Base-by-base conservation (phyloP, 139 green algal genomes). In the Tetraselmis chui region DNA sequence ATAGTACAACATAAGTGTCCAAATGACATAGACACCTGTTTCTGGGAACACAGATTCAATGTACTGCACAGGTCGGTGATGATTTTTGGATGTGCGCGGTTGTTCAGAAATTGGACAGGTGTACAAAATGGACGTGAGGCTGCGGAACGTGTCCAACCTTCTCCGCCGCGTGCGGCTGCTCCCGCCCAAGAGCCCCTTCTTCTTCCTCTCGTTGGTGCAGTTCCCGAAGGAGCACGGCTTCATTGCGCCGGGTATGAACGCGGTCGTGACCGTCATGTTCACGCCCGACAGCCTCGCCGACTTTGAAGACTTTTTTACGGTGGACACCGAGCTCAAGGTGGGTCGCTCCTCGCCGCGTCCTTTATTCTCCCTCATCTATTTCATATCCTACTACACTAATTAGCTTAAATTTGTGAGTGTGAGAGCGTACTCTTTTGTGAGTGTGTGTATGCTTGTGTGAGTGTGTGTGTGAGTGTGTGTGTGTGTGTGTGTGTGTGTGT, bases 221-320 rank as follows among this genome's bases (percentile, higher is more conserved):
- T 86, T 58, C 74, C 28, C 83, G 29, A 58, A 31, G 31, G 30
- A 32, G 28, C 79, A 31, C 18, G 83, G 83, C 30, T 11, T 83
- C 31, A 45, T 86, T 28, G 83, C 83, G 32, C 83, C 83, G 26
- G 84, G 84, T 31, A 86, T 88, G 84, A 67, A 81, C 76, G 82
- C 59, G 26, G 82, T 90, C 83, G 80, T 92, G n/a, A 87, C 80
- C 22, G 77, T 95, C 29, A 83, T 86, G 77, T 94, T 95, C 89
- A 85, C 25, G 0, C 92, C 92, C 22, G 89, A 94, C 85, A 91
- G 83, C 2, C 85, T 94, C 30, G 89, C 87, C 0, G 91, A 95
- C 82, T 94, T 92, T 77, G 84, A 90, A 30, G 91, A 95, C 81
- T 58, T 25, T 22, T 84, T 95, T 59, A 75, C 29, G 2, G 80